Percentiles rank a stretch among this genome's conserved stretches.
Evolutionary conservation across 2,329 filamentous ascomycete species (phyloP).

Genomic region (Metarhizium sp.): DNA sequence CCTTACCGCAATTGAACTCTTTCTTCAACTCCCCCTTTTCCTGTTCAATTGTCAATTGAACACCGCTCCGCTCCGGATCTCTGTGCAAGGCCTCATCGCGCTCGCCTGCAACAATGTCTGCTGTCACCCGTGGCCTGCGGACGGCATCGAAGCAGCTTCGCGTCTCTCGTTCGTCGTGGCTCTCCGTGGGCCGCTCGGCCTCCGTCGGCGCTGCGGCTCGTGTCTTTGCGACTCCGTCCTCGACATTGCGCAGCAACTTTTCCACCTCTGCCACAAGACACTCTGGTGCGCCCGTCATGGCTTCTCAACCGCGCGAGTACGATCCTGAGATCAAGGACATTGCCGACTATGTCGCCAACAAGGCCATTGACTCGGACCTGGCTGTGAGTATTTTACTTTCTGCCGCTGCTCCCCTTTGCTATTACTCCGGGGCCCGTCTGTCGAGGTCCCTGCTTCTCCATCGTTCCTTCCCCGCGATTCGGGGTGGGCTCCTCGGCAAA

Average conservation of each 20-base stretch:
- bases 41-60: background rate
- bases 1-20: conserved; percentile 3
- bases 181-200: conserved; percentile 12
- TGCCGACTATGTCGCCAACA: conserved; percentile 88
- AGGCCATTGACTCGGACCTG: conserved; percentile 81
- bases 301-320: conserved; percentile 52
- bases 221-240: conserved; percentile 18
- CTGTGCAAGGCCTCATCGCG: background rate
- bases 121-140: conserved; percentile 44
- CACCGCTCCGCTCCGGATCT: background rate
- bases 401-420: background rate
- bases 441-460: background rate
- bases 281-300: conserved; percentile 40
- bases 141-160: conserved; percentile 45
- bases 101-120: conserved; percentile 34
- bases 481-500: background rate
- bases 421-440: no score
- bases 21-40: background rate
- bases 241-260: conserved; percentile 29
- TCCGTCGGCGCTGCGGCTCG: conserved; percentile 17
- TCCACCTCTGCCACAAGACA: conserved; percentile 38
- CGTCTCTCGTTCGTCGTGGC: conserved; percentile 23
- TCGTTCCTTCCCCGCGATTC: background rate
- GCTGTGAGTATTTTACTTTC: conserved; percentile 54
- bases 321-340: conserved; percentile 94